Percentiles rank a stretch among this genome's conserved stretches.
These are phyloP conservation scores for Gossypium davidsonii DNA, from an alignment of 441 rosid species.

Conservation along the genomic window DNA sequence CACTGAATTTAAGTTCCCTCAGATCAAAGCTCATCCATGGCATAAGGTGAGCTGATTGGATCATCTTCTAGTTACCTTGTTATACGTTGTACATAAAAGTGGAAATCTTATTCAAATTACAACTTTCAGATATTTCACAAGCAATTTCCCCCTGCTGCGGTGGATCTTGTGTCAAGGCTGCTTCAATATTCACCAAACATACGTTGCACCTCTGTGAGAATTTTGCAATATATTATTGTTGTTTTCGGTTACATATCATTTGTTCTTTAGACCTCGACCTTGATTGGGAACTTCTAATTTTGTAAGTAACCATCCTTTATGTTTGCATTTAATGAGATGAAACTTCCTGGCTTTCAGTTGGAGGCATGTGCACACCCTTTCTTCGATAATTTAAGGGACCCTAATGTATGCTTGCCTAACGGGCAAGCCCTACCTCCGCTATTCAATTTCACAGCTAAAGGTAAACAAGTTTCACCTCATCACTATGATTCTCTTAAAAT, in stretches of 20 bases:
- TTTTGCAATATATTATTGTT: background rate
- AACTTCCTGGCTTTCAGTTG: constrained; percentile 36
- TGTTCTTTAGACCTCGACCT: background rate
- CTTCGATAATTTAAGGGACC: constrained; percentile 66
- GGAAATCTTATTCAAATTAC: constrained; percentile 15
- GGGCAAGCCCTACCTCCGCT: constrained; percentile 67
- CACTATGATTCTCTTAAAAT: background rate
- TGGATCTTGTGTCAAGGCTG: constrained; percentile 72
- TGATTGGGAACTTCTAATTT: background rate
- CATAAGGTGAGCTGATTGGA: constrained; percentile 53
- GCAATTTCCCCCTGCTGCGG: constrained; percentile 63
- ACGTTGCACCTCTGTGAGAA: constrained; percentile 72
- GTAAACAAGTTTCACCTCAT: constrained; percentile 21
- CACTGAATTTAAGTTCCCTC: constrained; percentile 84
- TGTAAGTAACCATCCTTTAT: background rate
- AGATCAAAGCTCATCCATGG: constrained; percentile 91
- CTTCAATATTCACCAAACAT: constrained; percentile 83
- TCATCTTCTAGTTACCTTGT: background rate
- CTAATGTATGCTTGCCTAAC: constrained; percentile 54
- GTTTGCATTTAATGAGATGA: constrained; percentile 10
- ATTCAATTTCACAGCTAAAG: constrained; percentile 69
- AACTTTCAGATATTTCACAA: constrained; percentile 53
- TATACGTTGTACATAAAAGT: background rate
- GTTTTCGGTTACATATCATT: background rate
- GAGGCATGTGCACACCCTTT: constrained; percentile 82